Percentiles rank a stretch among this genome's conserved stretches.
phyloP scores from a whole-genome alignment of 768 basidiomycete genomes.

The Mycena galopus region DNA sequence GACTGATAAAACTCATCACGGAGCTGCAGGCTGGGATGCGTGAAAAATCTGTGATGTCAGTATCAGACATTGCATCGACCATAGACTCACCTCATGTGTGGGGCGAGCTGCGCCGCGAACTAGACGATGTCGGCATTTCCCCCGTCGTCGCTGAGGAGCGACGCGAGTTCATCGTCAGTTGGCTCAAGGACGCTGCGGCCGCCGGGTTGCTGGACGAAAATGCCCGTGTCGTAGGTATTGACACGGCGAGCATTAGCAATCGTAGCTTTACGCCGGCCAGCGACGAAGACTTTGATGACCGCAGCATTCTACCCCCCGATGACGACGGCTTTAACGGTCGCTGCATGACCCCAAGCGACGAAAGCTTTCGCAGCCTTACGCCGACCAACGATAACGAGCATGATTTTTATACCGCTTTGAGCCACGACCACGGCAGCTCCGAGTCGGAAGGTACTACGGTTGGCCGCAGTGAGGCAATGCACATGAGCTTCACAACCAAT shows the following conservation, averaged over 20 bases:
- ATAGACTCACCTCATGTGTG: conserved; percentile 36
- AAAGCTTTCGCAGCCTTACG: conserved; percentile 6
- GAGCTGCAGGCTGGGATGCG: conserved; percentile 36
- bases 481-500: conserved; percentile 11
- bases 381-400: conserved; percentile 9
- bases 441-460: conserved; percentile 1
- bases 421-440: neutral
- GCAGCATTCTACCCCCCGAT: conserved; percentile 6
- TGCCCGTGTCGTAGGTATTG: conserved; percentile 2
- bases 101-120: conserved; percentile 29
- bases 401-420: neutral
- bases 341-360: too few relatives aligned
- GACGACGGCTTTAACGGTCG: conserved; percentile 8
- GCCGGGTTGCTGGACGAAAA: conserved; percentile 19
- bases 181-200: conserved; percentile 30
- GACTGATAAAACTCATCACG: conserved; percentile 31
- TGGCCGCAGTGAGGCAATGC: conserved; percentile 4
- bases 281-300: neutral
- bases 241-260: neutral
- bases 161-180: conserved; percentile 30
- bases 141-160: conserved; percentile 29
- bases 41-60: conserved; percentile 32
- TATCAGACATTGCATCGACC: conserved; percentile 14
- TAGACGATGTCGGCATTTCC: conserved; percentile 37
- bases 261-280: neutral